phyloP scores from a whole-genome alignment of 75 land plant genomes.

The Adiantum capillusveneris region DNA sequence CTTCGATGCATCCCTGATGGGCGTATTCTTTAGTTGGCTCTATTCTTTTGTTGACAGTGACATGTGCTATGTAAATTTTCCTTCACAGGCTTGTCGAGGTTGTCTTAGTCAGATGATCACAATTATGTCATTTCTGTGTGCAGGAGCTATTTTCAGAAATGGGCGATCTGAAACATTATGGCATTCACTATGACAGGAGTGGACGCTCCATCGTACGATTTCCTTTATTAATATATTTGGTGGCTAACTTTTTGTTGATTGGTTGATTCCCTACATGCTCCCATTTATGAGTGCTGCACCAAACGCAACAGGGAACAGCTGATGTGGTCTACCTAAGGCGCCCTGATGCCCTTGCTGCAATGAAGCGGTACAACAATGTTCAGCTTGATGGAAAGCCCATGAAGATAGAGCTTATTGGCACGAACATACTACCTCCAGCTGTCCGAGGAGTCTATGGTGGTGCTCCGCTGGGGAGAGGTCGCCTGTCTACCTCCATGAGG shows the following conservation, averaged over 20 bases:
- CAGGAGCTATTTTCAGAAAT: conserved; percentile 49
- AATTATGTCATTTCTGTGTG: no score
- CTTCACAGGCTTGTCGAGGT: no score
- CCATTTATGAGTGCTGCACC: no score
- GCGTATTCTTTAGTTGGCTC: not conserved
- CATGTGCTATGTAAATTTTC: not conserved
- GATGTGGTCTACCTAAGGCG: conserved; percentile 27
- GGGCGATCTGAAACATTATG: conserved; percentile 34
- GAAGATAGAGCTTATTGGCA: conserved; percentile 33
- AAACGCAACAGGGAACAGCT: conserved; percentile 30
- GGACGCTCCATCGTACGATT: conserved; percentile 36
- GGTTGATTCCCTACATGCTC: no score
- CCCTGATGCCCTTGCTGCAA: conserved; percentile 15
- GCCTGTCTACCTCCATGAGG: not conserved
- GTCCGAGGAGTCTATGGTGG: not conserved
- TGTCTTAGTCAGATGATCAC: no score
- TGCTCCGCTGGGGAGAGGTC: not conserved
- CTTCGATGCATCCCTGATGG: no score
- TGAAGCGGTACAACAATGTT: conserved; percentile 34
- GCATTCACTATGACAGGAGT: conserved; percentile 40
- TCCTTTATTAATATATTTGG: not conserved
- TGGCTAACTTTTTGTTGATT: no score
- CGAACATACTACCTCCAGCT: conserved; percentile 11
- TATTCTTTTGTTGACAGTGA: not conserved
- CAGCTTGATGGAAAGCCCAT: conserved; percentile 39